Evolutionary conservation across 441 rosid genomes (phyloP).

Genomic region (Adansonia gregorii): DNA sequence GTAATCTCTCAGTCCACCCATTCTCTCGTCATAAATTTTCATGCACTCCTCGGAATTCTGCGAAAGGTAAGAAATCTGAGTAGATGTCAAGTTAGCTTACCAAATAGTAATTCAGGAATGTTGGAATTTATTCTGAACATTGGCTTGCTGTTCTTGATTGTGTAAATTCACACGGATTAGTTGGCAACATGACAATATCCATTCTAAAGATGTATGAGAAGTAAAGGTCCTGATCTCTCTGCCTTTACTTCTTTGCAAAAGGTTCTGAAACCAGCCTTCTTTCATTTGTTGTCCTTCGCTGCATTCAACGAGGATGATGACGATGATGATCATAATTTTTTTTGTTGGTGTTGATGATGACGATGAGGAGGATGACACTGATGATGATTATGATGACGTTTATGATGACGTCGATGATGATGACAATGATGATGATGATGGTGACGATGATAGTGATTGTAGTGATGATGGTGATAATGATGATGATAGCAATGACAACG

Average conservation of each 20-base stretch:
- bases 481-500: slow-evolving; percentile 12
- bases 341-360: slow-evolving; percentile 17
- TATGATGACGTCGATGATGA: slow-evolving; percentile 32
- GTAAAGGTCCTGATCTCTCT: slow-evolving; percentile 52
- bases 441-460: slow-evolving; percentile 14
- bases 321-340: slow-evolving; percentile 21
- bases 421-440: slow-evolving; percentile 26
- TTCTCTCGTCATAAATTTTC: background rate
- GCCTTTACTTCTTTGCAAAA: slow-evolving; percentile 58
- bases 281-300: slow-evolving; percentile 37
- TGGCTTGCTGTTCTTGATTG: slow-evolving; percentile 11
- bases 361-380: slow-evolving; percentile 9
- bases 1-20: background rate
- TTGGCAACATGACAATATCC: slow-evolving; percentile 12
- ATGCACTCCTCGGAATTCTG: background rate
- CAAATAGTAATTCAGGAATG: background rate
- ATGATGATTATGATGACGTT: slow-evolving; percentile 27
- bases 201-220: slow-evolving; percentile 26
- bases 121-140: slow-evolving; percentile 17
- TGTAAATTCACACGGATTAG: slow-evolving; percentile 10
- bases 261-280: slow-evolving; percentile 38
- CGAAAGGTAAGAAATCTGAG: background rate
- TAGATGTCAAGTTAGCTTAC: background rate
- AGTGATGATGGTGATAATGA: slow-evolving; percentile 25
- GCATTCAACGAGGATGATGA: slow-evolving; percentile 21